Percentiles rank a stretch among this genome's conserved stretches.
Conservation (phyloP, 139 green algal species). For the Trebouxia sp. region DNA sequence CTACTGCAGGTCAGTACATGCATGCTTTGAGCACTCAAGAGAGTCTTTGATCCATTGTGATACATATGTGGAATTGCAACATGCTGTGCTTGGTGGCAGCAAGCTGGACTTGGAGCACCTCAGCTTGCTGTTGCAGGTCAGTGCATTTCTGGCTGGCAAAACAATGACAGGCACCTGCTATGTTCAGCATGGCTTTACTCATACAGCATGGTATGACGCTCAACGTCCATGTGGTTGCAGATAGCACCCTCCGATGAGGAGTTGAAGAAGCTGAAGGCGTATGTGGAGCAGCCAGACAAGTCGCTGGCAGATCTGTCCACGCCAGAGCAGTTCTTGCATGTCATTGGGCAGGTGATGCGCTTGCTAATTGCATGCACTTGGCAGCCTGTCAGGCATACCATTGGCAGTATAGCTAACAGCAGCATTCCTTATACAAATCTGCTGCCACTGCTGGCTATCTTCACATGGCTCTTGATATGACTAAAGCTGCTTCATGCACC, state of each 20-base stretch:
- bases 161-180: not conserved
- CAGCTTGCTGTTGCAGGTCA: conserved; percentile 53
- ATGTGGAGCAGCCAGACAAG: conserved; percentile 8
- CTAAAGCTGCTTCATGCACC: too few species aligned
- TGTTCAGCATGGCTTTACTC: not conserved
- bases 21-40: not conserved
- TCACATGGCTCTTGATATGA: too few species aligned
- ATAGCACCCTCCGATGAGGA: conserved; percentile 55
- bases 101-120: conserved; percentile 53
- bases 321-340: conserved; percentile 61
- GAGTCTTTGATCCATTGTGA: too few species aligned
- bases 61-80: conserved; percentile 28
- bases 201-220: not conserved
- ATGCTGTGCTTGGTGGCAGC: conserved; percentile 42
- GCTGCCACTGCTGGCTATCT: too few species aligned
- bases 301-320: conserved; percentile 43
- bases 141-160: not conserved
- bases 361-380: not conserved
- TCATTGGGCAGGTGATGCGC: conserved; percentile 40
- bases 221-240: conserved; percentile 21
- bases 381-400: not conserved
- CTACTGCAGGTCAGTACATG: conserved; percentile 46
- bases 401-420: too few species aligned
- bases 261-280: conserved; percentile 37
- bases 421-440: too few species aligned